A percentile compares a stretch with the other conserved stretches of the same genome.
These are phyloP conservation scores for Caryopteris hybrid DNA, from an alignment of 305 asterid species.

Conservation along the genomic window DNA sequence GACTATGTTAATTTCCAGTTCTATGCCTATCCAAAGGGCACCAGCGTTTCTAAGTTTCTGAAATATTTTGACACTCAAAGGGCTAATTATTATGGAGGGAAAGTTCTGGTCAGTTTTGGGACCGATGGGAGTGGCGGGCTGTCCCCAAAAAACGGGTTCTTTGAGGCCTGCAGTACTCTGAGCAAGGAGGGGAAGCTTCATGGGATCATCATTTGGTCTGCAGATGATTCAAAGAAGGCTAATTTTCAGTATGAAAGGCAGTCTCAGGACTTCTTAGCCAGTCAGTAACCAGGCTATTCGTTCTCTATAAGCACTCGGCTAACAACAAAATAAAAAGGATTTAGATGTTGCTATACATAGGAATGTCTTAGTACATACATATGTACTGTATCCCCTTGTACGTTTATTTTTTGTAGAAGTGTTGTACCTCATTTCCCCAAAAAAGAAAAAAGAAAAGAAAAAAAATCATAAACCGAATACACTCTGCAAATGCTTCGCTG, in stretches of 20 bases:
- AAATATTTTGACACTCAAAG: constrained; percentile 48
- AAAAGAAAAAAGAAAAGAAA: too few relatives aligned
- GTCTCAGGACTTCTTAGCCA: constrained; percentile 42
- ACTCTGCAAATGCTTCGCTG: constrained; percentile 1
- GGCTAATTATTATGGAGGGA: constrained; percentile 48
- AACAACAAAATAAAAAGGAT: not conserved
- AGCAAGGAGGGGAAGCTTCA: constrained; percentile 46
- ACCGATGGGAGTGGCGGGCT: constrained; percentile 68
- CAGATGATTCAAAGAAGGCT: constrained; percentile 50
- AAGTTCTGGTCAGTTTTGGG: constrained; percentile 56
- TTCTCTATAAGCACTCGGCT: too few relatives aligned
- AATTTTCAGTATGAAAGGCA: constrained; percentile 34
- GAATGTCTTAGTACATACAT: not conserved
- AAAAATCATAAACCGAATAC: constrained; percentile 7
- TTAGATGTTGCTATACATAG: not conserved
- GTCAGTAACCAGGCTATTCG: too few relatives aligned
- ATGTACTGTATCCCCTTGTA: not conserved
- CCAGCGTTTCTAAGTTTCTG: constrained; percentile 47
- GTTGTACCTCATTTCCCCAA: too few relatives aligned
- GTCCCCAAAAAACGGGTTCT: constrained; percentile 56
- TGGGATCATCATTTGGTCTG: constrained; percentile 62
- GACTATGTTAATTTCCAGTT: constrained; percentile 75
- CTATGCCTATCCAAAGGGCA: constrained; percentile 50
- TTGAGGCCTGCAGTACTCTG: constrained; percentile 47
- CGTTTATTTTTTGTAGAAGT: too few relatives aligned